Base-by-base conservation (phyloP, 768 basidiomycete species). In the Pisolithus tinctorius region DNA sequence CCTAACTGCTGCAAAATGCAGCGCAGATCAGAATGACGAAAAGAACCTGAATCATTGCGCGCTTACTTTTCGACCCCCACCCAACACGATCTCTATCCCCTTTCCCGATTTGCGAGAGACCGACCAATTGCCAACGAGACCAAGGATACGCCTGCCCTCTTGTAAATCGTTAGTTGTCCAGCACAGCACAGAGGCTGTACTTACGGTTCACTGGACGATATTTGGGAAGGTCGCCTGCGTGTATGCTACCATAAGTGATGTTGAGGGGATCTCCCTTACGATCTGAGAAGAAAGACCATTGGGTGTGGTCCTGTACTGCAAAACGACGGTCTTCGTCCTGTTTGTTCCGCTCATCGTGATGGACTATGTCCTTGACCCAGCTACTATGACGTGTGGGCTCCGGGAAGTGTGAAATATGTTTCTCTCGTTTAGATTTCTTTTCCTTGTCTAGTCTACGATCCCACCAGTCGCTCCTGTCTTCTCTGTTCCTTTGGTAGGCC, bases 201-300 rank as follows among this genome's bases (percentile, higher is more conserved):
- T 68, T 73, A 88, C 85, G 73, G 63, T 69, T 72, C 46, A 82
- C 72, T 43, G 79, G 60, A 54, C 71, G 73, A 61, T 88, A 86
- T 63, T 77, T 86, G 14, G 88, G 86, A 25, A 88, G 66, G 57
- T 84, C 79, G 14, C 82, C 75, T 27, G 75, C 62, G 60, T 86
- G 73, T 30, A 86, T 58, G 3, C 79, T 69, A n/a, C 85, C 87
- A 58, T 86, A 89, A 40, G 75, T 75, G 30, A 86, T 66, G 60
- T 86, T 88, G 48, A 82, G 68, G 41, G 66, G 54, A 63, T 90
- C 88, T 2, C 86, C 86, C 58, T 77, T 79, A 46, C 75, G 73
- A 62, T 89, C 87, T 11, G 80, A 80, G 61, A 77, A 87, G 66
- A 79, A 88, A 8, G 68, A 52, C 58, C 60, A 63, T 56, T 59